Evolutionary conservation across 805 yeast species (phyloP).

Genomic region (Yarrowia divulgata): DNA sequence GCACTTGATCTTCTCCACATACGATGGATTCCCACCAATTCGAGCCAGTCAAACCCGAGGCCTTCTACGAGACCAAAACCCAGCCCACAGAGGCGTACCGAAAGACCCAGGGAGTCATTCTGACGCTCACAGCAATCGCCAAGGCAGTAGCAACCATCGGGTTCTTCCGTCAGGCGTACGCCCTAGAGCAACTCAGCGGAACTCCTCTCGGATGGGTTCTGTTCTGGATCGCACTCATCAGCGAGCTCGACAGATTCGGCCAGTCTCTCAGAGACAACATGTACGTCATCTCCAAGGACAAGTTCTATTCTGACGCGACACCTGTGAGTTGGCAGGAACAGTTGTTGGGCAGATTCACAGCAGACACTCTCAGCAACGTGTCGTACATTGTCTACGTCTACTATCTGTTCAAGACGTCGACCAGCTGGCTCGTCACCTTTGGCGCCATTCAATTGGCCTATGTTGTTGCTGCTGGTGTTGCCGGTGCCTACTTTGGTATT

Average conservation of each 20-base stretch:
- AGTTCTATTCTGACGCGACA: constrained; percentile 29
- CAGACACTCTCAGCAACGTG: constrained; percentile 16
- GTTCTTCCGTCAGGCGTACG: constrained; percentile 15
- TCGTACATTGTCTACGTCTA: not conserved
- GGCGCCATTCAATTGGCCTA: constrained; percentile 14
- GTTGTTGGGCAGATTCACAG: not conserved
- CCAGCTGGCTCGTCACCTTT: constrained; percentile 20
- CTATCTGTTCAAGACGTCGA: constrained; percentile 1
- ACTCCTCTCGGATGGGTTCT: not conserved
- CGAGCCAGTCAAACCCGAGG: not conserved
- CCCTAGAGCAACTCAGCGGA: not conserved
- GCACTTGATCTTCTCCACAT: not conserved
- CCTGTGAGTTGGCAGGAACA: constrained; percentile 28
- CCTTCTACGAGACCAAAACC: not conserved
- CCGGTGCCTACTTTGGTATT: constrained; percentile 28
- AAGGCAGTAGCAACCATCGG: not conserved
- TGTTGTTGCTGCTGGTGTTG: constrained; percentile 6
- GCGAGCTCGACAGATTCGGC: constrained; percentile 13
- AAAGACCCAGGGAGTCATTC: not conserved
- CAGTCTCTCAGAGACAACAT: constrained; percentile 30
- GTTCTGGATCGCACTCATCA: not conserved
- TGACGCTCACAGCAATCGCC: not conserved
- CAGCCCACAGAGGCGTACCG: constrained; percentile 13
- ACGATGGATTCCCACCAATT: not conserved
- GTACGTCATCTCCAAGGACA: constrained; percentile 25